Evolutionary conservation across 352 stramenopile species (phyloP), one percentile per base, ranked within the genome.

Genomic region (Phytophthora melonis): DNA sequence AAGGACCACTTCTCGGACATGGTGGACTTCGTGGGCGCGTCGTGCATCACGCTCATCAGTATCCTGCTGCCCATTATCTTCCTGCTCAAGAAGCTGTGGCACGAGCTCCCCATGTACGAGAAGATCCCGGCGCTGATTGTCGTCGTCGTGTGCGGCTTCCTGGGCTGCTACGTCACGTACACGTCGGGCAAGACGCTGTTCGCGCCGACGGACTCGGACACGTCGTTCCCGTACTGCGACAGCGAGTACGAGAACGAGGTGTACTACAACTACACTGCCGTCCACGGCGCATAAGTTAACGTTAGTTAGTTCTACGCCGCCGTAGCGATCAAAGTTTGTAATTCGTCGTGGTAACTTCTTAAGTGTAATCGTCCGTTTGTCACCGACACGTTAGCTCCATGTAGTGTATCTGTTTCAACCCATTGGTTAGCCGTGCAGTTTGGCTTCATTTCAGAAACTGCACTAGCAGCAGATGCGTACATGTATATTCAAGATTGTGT

Each of bases 1-100:
- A 68, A 77, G 56, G 70, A 84, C 69, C 36, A 79, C 23, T 82
- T 84, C 56, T 55, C 72, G 23, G 70, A 72, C 41, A 52, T 82
- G 18, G 70, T 63, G 5, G 75, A 80, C 57, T 84, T 84, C 56
- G 67, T 80, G 23, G 74, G 78, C 19, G 74, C 78, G 1, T 82
- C 78, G 52, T 70, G 72, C 47, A 79, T 80, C 34, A 78, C 71
- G 39, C 52, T 80, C 19, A 77, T 71, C 75, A 80, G 60, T 47
- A 84, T 84, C n/a, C 47, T 55, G 47, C 19, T 55, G 47, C 47
- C 47, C 19, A 55, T 55, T 30, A 30, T 55, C 9, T 81, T 76
- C 56, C 71, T 73, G 43, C 61, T 77, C 27, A 71, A 77, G 59
- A 73, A 71, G 58, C 41, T 62, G 23, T 77, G 68, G 58, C 54